These are phyloP conservation scores for Bipolaris bicolor DNA, from an alignment of 2,329 filamentous ascomycete genomes.

Conservation along the genomic window DNA sequence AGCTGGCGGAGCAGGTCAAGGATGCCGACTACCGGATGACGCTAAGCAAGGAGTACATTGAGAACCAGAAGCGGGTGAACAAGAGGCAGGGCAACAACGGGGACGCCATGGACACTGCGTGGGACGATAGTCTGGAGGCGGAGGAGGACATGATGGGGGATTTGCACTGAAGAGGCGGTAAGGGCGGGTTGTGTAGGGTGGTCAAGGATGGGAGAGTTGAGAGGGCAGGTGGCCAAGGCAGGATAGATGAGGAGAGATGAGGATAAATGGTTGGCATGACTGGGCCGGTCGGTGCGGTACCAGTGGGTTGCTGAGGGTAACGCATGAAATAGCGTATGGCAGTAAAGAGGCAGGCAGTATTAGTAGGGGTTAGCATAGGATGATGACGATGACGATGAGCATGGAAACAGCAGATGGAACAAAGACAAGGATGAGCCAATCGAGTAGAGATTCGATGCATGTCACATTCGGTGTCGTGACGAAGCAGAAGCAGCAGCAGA, in stretches of 20 bases:
- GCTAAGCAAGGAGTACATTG: conserved; percentile 65
- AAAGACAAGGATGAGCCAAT: not conserved
- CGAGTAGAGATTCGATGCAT: not conserved
- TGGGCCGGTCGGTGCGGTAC: conserved; percentile 16
- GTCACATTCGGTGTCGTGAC: not conserved
- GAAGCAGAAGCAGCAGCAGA: not conserved
- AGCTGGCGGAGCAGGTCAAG: conserved; percentile 59
- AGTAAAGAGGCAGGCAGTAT: conserved; percentile 10
- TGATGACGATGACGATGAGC: not conserved
- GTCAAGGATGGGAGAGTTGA: too few relatives aligned
- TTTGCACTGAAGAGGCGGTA: conserved; percentile 30
- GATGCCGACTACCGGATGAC: conserved; percentile 62
- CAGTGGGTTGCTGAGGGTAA: conserved; percentile 36
- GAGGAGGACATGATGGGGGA: conserved; percentile 52
- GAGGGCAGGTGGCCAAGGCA: too few relatives aligned
- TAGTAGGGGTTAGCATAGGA: not conserved
- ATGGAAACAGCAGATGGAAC: not conserved
- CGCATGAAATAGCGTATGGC: conserved; percentile 36
- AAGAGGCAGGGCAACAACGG: conserved; percentile 46
- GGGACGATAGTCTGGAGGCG: conserved; percentile 41
- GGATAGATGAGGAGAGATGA: too few relatives aligned
- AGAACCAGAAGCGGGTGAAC: conserved; percentile 57
- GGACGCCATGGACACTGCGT: conserved; percentile 47
- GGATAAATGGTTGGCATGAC: conserved; percentile 3
- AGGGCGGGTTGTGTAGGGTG: not conserved